phyloP scores from a whole-genome alignment of 805 yeast genomes.

The Pichia occidentalis region DNA sequence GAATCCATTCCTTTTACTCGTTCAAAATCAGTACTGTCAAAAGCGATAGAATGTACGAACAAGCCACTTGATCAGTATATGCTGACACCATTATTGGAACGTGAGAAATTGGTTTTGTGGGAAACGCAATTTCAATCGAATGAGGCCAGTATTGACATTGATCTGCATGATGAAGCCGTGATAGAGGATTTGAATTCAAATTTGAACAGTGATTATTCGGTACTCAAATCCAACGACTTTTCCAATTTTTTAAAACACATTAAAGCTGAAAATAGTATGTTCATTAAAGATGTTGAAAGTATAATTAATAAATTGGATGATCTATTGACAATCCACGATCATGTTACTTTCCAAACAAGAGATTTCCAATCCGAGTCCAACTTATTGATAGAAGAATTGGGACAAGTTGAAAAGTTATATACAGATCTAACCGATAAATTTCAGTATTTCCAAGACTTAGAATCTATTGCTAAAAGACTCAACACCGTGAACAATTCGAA shows the following conservation, averaged over 20 bases:
- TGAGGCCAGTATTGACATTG: conserved; percentile 25
- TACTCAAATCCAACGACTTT: conserved; percentile 31
- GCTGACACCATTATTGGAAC: background rate
- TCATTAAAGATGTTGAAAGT: conserved; percentile 39
- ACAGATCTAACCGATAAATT: conserved; percentile 43
- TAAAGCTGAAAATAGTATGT: conserved; percentile 26
- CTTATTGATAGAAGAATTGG: conserved; percentile 41
- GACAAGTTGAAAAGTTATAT: conserved; percentile 35
- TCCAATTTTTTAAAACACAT: conserved; percentile 29
- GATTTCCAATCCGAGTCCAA: conserved; percentile 57
- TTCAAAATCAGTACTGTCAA: conserved; percentile 10
- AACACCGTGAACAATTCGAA: conserved; percentile 60
- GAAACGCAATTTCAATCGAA: conserved; percentile 3
- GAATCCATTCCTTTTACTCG: background rate
- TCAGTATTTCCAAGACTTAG: conserved; percentile 61
- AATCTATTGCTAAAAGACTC: conserved; percentile 58
- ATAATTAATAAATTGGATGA: conserved; percentile 41
- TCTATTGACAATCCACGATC: conserved; percentile 46
- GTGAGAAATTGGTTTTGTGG: conserved; percentile 27
- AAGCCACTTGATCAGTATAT: background rate
- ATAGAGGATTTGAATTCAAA: conserved; percentile 36
- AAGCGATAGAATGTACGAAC: background rate
- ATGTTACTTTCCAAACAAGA: conserved; percentile 54
- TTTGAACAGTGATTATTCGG: conserved; percentile 31
- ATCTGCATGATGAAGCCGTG: conserved; percentile 37